Percentiles rank a stretch among this genome's conserved stretches.
These are phyloP conservation scores for Chalaropsis thielavioides DNA, from an alignment of 2,329 filamentous ascomycete genomes.

Conservation along the genomic window DNA sequence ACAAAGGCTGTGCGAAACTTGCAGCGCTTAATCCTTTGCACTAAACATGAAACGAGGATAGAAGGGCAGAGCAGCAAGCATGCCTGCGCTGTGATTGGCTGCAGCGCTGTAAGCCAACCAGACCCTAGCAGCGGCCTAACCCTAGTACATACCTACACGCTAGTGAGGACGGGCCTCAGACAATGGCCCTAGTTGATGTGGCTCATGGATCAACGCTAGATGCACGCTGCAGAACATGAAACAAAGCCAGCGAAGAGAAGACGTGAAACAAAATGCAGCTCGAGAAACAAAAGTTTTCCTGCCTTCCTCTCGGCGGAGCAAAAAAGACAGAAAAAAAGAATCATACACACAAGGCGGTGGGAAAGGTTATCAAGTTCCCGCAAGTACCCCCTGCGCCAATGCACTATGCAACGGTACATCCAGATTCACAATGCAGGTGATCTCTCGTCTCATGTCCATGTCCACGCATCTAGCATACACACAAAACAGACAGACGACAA, in stretches of 20 bases:
- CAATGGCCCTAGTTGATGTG: neutral
- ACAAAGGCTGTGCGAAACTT: neutral
- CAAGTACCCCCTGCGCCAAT: neutral
- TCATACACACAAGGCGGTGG: neutral
- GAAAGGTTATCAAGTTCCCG: neutral
- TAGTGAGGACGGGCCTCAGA: neutral
- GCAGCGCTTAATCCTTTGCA: slow-evolving; percentile 1
- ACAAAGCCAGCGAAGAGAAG: neutral
- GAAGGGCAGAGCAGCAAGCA: neutral
- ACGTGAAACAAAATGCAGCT: neutral
- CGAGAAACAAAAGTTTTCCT: neutral
- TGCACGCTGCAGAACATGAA: neutral
- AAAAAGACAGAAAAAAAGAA: neutral
- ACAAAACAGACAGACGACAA: neutral
- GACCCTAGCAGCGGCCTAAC: neutral
- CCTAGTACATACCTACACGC: neutral
- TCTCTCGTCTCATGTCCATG: neutral
- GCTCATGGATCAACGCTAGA: too few species aligned
- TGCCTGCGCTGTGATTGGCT: too few species aligned
- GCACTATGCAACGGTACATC: neutral
- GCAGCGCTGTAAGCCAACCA: too few species aligned
- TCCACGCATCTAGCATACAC: neutral
- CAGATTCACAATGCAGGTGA: neutral
- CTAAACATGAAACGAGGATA: neutral
- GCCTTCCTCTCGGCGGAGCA: neutral